These are phyloP conservation scores for Candida michaelii DNA, from an alignment of 805 yeast genomes.

Conservation along the genomic window DNA sequence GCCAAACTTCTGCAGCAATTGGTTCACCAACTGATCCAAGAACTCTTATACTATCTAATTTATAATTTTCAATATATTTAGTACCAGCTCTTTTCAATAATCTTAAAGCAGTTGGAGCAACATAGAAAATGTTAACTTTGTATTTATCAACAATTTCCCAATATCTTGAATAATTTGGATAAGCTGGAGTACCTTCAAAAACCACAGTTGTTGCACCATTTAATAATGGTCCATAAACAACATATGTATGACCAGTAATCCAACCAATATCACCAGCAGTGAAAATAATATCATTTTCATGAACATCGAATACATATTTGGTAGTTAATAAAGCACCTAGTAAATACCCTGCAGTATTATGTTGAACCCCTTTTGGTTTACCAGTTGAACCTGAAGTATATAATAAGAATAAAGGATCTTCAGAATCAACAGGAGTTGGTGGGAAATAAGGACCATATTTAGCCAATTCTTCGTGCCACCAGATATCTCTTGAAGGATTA, in stretches of 20 bases:
- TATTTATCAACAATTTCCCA: conserved; percentile 94
- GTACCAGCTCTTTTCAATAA: conserved; percentile 88
- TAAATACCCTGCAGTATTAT: conserved; percentile 90
- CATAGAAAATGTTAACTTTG: conserved; percentile 93
- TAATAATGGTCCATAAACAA: conserved; percentile 87
- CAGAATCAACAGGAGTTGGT: conserved; percentile 82
- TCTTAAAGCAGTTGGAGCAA: conserved; percentile 97
- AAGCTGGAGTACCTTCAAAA: conserved; percentile 97
- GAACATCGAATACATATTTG: conserved; percentile 90
- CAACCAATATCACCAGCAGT: conserved; percentile 99
- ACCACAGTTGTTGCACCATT: conserved; percentile 87
- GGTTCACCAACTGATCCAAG: conserved; percentile 99
- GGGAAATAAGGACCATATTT: conserved; percentile 85
- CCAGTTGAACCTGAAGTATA: conserved; percentile 99
- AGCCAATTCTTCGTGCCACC: conserved; percentile 91
- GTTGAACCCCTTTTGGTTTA: conserved; percentile 97
- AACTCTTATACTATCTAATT: conserved; percentile 82
- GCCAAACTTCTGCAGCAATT: conserved; percentile 97
- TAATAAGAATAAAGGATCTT: conserved; percentile 92
- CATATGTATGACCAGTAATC: conserved; percentile 98
- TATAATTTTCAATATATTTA: conserved; percentile 74
- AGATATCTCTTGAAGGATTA: conserved; percentile 78
- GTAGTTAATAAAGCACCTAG: conserved; percentile 91
- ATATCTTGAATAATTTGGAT: conserved; percentile 92
- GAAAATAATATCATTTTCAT: conserved; percentile 81